These are phyloP conservation scores for Amesomyces nigricolor DNA, from an alignment of 2,329 filamentous ascomycete species.

Conservation along the genomic window DNA sequence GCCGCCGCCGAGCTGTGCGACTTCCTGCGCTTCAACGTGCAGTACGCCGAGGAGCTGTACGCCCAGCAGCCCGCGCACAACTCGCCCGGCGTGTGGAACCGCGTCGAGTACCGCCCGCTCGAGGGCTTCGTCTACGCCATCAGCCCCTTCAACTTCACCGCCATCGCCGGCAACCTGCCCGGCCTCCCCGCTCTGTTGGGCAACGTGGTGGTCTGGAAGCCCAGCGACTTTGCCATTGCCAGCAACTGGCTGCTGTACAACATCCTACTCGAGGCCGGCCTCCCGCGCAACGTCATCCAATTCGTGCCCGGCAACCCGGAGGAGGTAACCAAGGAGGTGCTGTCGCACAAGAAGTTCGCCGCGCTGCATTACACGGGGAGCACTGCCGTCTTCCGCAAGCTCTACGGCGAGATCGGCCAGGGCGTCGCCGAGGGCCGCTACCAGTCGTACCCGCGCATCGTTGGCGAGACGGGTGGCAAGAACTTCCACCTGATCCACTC, in stretches of 20 bases:
- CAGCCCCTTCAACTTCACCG: conserved; percentile 95
- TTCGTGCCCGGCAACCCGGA: conserved; percentile 87
- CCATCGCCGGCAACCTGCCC: conserved; percentile 82
- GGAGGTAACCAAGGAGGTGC: conserved; percentile 70
- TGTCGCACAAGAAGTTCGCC: conserved; percentile 74
- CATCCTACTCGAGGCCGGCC: conserved; percentile 84
- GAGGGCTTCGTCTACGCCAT: conserved; percentile 96
- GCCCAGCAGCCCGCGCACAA: conserved; percentile 81
- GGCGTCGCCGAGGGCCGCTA: conserved; percentile 79
- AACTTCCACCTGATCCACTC: conserved; percentile 47
- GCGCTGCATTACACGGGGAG: conserved; percentile 94
- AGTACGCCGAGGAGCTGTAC: conserved; percentile 89
- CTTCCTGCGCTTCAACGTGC: conserved; percentile 90
- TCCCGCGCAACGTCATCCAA: conserved; percentile 85
- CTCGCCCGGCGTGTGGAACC: conserved; percentile 81
- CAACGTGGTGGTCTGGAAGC: conserved; percentile 96
- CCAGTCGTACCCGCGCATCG: conserved; percentile 59
- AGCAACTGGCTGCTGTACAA: conserved; percentile 88
- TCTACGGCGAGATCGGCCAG: conserved; percentile 80
- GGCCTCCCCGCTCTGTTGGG: conserved; percentile 81
- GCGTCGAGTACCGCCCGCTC: conserved; percentile 80
- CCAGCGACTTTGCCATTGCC: conserved; percentile 82
- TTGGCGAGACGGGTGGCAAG: conserved; percentile 49
- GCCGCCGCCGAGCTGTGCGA: conserved; percentile 87
- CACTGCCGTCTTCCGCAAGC: conserved; percentile 80